Base-by-base conservation (phyloP, 768 basidiomycete genomes). In the Sarcodon sp. region DNA sequence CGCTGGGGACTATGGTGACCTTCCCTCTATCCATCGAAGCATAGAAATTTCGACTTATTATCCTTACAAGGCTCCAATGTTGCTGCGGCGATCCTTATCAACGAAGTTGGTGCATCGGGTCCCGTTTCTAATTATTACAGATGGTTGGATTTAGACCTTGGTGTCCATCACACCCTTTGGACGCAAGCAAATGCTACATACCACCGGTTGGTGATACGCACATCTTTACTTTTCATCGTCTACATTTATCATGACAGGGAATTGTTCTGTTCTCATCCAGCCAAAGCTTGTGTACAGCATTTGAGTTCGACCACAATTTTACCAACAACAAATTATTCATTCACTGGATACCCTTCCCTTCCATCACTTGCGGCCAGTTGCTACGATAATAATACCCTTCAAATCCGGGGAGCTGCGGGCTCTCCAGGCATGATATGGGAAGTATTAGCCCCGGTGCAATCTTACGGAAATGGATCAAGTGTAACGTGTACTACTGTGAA, bases 341-440 rank as follows among this genome's bases (percentile, higher is more conserved):
- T 69, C 50, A 62, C 69, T 7, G 55, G 58, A 10, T 59, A 72
- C 7, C 50, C 55, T 7, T 74, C 71, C 11, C 66, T 81, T 43
- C 75, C 77, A 0, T 59, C 66, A 9, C 78, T 81, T 0, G 77
- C 74, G 52, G 66, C 84, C 13, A 77, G 79, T 9, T 87, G 84
- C 55, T 51, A 75, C 10, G 73, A 75, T 57, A 58, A 70, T 10
- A 64, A 66, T 13, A 81, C 82, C 2, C 67, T 87, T 5, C 65
- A 65, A 34, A 65, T 85, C 37, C 67, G 71, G 21, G 78, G 81
- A 1, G 61, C 65, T 21, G 73, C 73, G 7, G 50, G 53, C 15
- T 61, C 57, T 21, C 73, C 76, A 0, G 79, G 84, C n/a, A 85
- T 86, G 84, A 56, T 71, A 3, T 87, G 81, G 57, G 83, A 86